Evolutionary conservation across 441 rosid genomes (phyloP).

Genomic region (Brassica hybrid): DNA sequence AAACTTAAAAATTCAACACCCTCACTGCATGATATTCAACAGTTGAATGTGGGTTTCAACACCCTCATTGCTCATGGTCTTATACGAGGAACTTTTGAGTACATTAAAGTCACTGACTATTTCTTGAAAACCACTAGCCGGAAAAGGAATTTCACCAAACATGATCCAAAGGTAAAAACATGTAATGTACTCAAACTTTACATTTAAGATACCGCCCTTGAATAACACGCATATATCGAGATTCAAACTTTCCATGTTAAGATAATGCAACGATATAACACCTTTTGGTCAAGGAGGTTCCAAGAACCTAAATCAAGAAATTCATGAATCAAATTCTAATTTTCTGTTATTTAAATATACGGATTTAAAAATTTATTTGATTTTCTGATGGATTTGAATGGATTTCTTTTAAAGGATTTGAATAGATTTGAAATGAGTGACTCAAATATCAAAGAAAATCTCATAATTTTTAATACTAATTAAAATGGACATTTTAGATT

Average conservation of each 20-base stretch:
- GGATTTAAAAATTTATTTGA: too few relatives aligned
- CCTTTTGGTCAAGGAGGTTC: neutral
- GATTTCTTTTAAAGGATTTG: too few relatives aligned
- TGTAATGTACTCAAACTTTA: neutral
- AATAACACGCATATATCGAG: neutral
- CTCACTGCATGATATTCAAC: too few relatives aligned
- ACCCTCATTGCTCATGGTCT: too few relatives aligned
- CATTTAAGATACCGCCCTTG: neutral
- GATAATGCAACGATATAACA: neutral
- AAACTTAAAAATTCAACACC: too few relatives aligned
- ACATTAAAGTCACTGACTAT: neutral
- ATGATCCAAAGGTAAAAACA: neutral
- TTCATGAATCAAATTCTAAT: neutral
- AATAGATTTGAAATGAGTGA: too few relatives aligned
- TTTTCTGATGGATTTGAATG: too few relatives aligned
- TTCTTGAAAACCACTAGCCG: neutral
- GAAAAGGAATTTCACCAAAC: slow-evolving; percentile 4
- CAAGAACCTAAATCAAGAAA: neutral
- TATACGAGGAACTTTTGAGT: neutral
- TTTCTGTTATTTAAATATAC: too few relatives aligned
- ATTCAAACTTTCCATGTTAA: neutral
- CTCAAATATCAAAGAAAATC: too few relatives aligned
- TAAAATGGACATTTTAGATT: too few relatives aligned
- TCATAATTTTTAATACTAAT: too few relatives aligned
- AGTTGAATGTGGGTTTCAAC: too few relatives aligned